Evolutionary conservation across 306 rosid species (phyloP).

Genomic region (Macrotyloma uniflorum): DNA sequence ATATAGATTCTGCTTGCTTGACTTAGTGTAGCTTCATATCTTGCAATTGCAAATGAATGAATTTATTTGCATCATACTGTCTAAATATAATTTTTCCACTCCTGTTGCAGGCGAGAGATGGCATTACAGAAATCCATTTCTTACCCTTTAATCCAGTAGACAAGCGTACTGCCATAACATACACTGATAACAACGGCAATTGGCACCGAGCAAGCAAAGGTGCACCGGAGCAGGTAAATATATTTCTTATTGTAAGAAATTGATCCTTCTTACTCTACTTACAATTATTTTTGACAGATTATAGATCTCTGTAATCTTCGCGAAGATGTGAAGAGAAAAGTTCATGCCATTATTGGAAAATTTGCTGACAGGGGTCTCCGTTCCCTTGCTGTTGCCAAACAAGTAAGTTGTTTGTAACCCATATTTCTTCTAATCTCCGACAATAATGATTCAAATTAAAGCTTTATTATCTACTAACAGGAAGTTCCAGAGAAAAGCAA

Average conservation of each 20-base stretch:
- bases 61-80: neutral
- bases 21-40: too few species aligned
- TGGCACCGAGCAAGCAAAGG: conserved; percentile 88
- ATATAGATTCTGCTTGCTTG: neutral
- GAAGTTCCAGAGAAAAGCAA: conserved; percentile 61
- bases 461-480: conserved; percentile 38
- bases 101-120: conserved; percentile 67
- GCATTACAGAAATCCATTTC: conserved; percentile 72
- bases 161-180: conserved; percentile 84
- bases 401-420: conserved; percentile 44
- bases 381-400: conserved; percentile 68
- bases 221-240: conserved; percentile 80
- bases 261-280: conserved; percentile 5
- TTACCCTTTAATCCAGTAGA: conserved; percentile 86
- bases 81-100: neutral
- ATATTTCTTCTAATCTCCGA: neutral
- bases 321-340: conserved; percentile 51
- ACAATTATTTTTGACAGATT: conserved; percentile 45
- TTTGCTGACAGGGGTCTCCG: conserved; percentile 89
- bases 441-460: conserved; percentile 1
- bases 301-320: conserved; percentile 65
- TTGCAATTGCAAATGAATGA: too few species aligned
- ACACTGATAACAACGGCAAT: conserved; percentile 53
- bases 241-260: neutral
- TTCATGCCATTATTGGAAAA: conserved; percentile 62